Conservation (phyloP, 2,329 filamentous ascomycete species). For the Podosphaera xanthii region DNA sequence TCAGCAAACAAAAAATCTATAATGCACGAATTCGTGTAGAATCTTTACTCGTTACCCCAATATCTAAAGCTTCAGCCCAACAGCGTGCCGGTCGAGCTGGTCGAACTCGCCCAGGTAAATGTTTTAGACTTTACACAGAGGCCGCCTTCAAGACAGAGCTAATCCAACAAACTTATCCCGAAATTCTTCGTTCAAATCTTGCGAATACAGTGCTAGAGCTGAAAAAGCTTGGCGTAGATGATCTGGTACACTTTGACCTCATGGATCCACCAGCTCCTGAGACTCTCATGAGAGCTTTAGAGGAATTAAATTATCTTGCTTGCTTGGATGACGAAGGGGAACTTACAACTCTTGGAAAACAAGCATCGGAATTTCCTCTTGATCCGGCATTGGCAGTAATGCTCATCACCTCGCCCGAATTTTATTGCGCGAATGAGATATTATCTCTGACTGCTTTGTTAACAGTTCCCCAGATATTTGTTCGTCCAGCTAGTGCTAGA, state of each 20-base stretch:
- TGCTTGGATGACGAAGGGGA: slow-evolving; percentile 94
- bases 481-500: slow-evolving; percentile 62
- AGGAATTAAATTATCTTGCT: slow-evolving; percentile 92
- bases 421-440: slow-evolving; percentile 97
- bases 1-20: slow-evolving; percentile 99
- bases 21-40: slow-evolving; percentile 93
- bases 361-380: slow-evolving; percentile 87
- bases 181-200: slow-evolving; percentile 84
- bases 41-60: slow-evolving; percentile 88
- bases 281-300: slow-evolving; percentile 90
- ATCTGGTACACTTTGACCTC: slow-evolving; percentile 92
- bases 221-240: slow-evolving; percentile 89
- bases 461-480: slow-evolving; percentile 83
- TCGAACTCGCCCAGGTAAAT: slow-evolving; percentile 95
- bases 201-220: slow-evolving; percentile 87
- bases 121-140: slow-evolving; percentile 92
- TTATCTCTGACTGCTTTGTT: slow-evolving; percentile 83
- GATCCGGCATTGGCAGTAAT: slow-evolving; percentile 90
- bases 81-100: slow-evolving; percentile 97
- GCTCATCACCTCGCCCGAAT: slow-evolving; percentile 92
- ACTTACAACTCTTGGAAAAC: slow-evolving; percentile 59
- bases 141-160: slow-evolving; percentile 91
- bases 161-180: slow-evolving; percentile 90
- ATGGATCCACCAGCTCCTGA: slow-evolving; percentile 97
- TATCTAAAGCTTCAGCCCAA: slow-evolving; percentile 91